Evolutionary conservation across 2,329 filamentous ascomycete species (phyloP), one percentile per base, ranked within the genome.

Genomic region (Exophiala dermatitidis): DNA sequence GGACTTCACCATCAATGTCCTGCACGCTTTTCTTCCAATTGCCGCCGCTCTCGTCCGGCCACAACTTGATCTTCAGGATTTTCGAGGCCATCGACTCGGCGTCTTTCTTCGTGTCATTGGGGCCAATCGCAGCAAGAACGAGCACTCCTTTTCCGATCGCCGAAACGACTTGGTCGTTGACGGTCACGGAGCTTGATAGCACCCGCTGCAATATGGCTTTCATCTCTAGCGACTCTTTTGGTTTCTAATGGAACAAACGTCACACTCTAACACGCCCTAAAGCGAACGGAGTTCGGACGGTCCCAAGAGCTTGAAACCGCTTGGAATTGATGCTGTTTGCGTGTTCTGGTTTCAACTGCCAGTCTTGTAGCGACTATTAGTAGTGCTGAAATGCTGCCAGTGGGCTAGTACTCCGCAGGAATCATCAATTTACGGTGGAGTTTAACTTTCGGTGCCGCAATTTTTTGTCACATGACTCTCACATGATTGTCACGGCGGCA

Each of bases 171-270:
- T 95, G 79, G 66, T 88, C 86, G 67, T 98, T 90, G 48, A 98
- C 91, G 1, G 90, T 93, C 64, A 98, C 93, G 5, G 91, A 96
- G 56, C 91, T 91, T 41, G 90, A 97, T 56, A 95, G 82, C 48
- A 98, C 93, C 61, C 93, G 82, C 72, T 98, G 93, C 49, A 97
- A 75, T 56, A 98, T 88, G 50, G 90, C 93, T 96, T 61, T 61
- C 59, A 61, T 61, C 32, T 32, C 32, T 6, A 26, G 38, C 9
- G 12, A 41, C 12, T 5, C 3, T 26, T 5, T 12, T 7, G 12
- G 26, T 10, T 28, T 26, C 38, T 9, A 9, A 8, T 8, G 12
- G 12, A 38, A 8, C 6, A 8, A 38, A 38, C 10, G 36, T 12
- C 36, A 38, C 36, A 8, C 33, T 34, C 33, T 34, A 34, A 10